Base-by-base conservation (phyloP, 2,329 filamentous ascomycete genomes). In the Emydomyces testavorans region DNA sequence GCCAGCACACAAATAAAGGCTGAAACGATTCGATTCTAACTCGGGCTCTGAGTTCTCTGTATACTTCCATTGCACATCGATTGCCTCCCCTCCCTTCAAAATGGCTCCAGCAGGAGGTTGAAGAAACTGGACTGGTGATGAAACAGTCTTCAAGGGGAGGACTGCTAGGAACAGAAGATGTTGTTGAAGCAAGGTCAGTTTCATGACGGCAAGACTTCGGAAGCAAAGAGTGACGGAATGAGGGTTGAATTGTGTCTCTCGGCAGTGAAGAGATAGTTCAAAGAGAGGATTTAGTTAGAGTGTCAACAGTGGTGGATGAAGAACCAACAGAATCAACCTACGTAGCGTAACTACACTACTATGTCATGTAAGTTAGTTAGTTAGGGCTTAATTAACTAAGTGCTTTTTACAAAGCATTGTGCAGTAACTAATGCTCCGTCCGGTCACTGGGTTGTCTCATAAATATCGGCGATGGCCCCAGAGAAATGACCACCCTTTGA, bases 1-100 rank as follows among this genome's bases (percentile, higher is more conserved):
- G 47, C 80, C 80, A 5, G 76, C 74, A 57, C 76, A 77, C 18
- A 84, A 65, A 54, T 74, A 75, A 40, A 84, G 62, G 51, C 75
- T 67, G 60, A 79, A 84, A 15, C 69, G 68, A 1, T 65, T 60
- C 35, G 80, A 65, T 49, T 75, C 68, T 6, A 71, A 58, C 29
- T 79, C 59, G 2, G 64, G 58, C 1, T 78, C 76, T 36, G 67
- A 62, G 16, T 64, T 63, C 34, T 73, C 73, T 23, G 71, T 72
- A 15, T 81, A 77, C 50, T 69, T 66, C 78, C 78, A 82, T 54
- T 70, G 65, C 15, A 80, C 67, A 3, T 68, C 69, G 40, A 83
- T 66, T 11, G 70, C 60, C 46, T 70, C 65, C 38, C 73, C 76
- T 13, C 67, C 71, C 39, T 70, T 61, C 18, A 78, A 54, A 11